Evolutionary conservation across 768 basidiomycete species (phyloP).

Genomic region (Hericium alpestre): DNA sequence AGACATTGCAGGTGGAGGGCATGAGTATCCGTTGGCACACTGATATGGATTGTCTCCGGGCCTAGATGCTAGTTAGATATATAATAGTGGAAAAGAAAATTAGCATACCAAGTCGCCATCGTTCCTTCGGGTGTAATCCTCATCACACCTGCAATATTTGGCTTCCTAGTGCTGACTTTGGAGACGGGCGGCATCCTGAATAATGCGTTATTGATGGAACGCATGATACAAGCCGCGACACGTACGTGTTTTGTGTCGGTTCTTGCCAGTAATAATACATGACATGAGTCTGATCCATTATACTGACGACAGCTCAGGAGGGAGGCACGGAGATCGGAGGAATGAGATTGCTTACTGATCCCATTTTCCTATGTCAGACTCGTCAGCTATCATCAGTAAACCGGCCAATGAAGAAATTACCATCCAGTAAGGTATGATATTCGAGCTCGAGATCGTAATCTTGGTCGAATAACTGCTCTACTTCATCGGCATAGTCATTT

Average conservation of each 20-base stretch:
- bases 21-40: slow-evolving; percentile 38
- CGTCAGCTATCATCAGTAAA: not conserved
- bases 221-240: not conserved
- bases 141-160: slow-evolving; percentile 53
- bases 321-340: not conserved
- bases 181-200: slow-evolving; percentile 42
- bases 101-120: slow-evolving; percentile 43
- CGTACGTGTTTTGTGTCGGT: slow-evolving; percentile 52
- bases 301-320: slow-evolving; percentile 15
- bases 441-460: slow-evolving; percentile 52
- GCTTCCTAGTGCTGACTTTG: slow-evolving; percentile 43
- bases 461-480: slow-evolving; percentile 44
- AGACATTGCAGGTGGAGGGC: slow-evolving; percentile 36
- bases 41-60: slow-evolving; percentile 58
- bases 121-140: slow-evolving; percentile 52
- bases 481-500: slow-evolving; percentile 45
- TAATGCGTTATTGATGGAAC: not conserved
- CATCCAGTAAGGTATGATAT: slow-evolving; percentile 49
- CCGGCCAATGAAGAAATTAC: slow-evolving; percentile 20
- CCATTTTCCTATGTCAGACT: slow-evolving; percentile 34
- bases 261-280: slow-evolving; percentile 67
- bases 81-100: not conserved
- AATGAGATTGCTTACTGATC: slow-evolving; percentile 34
- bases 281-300: slow-evolving; percentile 67
- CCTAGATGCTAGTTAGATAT: slow-evolving; percentile 22